Percentiles rank a stretch among this genome's conserved stretches.
phyloP scores from a whole-genome alignment of 2,329 filamentous ascomycete species.

The Diaporthe humulicola region DNA sequence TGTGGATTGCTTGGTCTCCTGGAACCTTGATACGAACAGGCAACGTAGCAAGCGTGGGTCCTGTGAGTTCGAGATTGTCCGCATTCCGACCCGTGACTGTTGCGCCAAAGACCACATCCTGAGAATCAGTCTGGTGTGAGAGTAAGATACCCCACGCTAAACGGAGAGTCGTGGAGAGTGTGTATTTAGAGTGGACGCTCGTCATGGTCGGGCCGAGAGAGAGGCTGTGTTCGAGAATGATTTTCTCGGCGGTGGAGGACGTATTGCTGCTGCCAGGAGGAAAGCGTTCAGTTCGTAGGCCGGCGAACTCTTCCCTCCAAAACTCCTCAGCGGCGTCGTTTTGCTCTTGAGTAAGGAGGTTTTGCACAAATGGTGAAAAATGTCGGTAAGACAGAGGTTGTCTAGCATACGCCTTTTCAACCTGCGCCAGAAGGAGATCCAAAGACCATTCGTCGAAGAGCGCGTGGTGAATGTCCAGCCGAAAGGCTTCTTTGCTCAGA shows the following conservation, averaged over 20 bases:
- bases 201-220: neutral
- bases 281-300: neutral
- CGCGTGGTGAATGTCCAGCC: slow-evolving; percentile 61
- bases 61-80: neutral
- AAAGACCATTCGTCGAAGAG: slow-evolving; percentile 71
- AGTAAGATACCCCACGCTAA: neutral
- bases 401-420: slow-evolving; percentile 57
- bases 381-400: neutral
- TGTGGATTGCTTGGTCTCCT: neutral
- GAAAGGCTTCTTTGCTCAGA: neutral
- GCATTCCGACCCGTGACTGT: slow-evolving; percentile 29
- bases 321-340: neutral
- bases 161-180: neutral
- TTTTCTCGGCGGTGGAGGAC: neutral
- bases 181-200: neutral
- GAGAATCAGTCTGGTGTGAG: neutral
- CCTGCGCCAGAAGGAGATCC: slow-evolving; percentile 62
- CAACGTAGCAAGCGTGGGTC: neutral
- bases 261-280: neutral
- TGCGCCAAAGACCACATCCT: slow-evolving; percentile 19
- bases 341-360: neutral
- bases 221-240: neutral
- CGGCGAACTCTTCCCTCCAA: neutral
- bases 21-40: neutral
- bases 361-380: neutral